Percentiles rank a stretch among this genome's conserved stretches.
Evolutionary conservation across 148 eudicot genomes (phyloP).

Genomic region (Rhododendron kiyosumense): DNA sequence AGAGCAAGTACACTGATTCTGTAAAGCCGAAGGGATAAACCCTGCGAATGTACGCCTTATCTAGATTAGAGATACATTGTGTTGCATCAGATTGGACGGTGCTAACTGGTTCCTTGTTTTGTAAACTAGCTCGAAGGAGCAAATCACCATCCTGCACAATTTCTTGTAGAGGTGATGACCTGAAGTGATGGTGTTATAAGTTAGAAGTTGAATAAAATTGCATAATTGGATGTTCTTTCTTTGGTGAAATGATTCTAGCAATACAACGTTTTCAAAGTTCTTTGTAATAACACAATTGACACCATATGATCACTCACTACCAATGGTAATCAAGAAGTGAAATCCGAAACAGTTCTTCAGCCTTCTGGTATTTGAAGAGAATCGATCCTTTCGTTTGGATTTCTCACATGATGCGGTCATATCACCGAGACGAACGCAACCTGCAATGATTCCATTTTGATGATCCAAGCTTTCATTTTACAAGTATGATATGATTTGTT

Average conservation of each 20-base stretch:
- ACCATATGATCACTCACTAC: background rate
- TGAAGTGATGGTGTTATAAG: background rate
- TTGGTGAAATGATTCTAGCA: background rate
- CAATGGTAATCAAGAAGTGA: background rate
- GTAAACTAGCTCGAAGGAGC: too few relatives aligned
- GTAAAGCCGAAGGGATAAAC: background rate
- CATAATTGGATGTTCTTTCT: background rate
- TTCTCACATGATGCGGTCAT: too few relatives aligned
- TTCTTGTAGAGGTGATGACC: background rate
- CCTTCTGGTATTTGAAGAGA: background rate
- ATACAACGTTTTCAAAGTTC: background rate
- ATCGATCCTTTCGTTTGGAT: too few relatives aligned
- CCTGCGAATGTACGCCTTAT: background rate
- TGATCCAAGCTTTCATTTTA: too few relatives aligned
- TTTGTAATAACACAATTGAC: background rate
- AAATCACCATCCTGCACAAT: background rate
- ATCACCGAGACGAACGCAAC: background rate
- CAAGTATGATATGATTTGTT: too few relatives aligned
- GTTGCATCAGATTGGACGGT: too few relatives aligned
- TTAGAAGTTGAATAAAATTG: too few relatives aligned
- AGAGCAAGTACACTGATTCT: too few relatives aligned
- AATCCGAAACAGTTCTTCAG: too few relatives aligned
- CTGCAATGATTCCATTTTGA: background rate
- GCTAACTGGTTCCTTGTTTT: too few relatives aligned
- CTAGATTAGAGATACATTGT: background rate